A percentile compares a stretch with the other conserved stretches of the same genome.
Evolutionary conservation across 1,284 basidiomycete species (phyloP).

Genomic region (Malassezia nana): DNA sequence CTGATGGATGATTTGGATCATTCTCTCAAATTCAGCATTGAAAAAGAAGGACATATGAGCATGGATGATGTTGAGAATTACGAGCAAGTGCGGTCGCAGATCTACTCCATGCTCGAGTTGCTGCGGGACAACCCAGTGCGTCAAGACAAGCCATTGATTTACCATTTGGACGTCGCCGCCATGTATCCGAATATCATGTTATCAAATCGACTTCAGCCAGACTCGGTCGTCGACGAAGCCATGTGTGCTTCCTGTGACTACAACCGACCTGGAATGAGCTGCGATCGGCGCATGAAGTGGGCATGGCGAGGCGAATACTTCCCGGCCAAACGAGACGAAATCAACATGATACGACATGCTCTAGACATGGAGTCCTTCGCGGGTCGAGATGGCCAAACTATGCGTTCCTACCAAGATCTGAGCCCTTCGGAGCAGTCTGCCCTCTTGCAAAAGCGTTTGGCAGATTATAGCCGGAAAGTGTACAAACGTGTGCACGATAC

Average conservation of each 20-base stretch:
- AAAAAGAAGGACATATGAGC: constrained; percentile 71
- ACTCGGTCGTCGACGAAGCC: constrained; percentile 92
- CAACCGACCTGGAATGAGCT: constrained; percentile 88
- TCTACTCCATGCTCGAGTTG: constrained; percentile 67
- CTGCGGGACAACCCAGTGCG: constrained; percentile 86
- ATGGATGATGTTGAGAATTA: constrained; percentile 88
- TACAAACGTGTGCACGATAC: constrained; percentile 99
- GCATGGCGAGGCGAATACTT: constrained; percentile 99
- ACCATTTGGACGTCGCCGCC: constrained; percentile 96
- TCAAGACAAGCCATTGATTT: constrained; percentile 85
- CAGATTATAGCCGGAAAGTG: constrained; percentile 96
- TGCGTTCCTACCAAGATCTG: constrained; percentile 75
- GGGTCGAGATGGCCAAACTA: constrained; percentile 63
- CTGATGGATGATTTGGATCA: constrained; percentile 88
- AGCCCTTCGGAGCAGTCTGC: constrained; percentile 78
- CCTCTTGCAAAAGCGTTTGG: constrained; percentile 86
- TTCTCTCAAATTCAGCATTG: constrained; percentile 77
- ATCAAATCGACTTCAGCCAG: constrained; percentile 94
- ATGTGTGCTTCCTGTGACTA: constrained; percentile 97
- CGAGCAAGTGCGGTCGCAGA: constrained; percentile 75
- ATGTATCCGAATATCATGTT: constrained; percentile 99
- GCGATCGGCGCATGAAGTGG: constrained; percentile 90
- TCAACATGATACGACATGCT: constrained; percentile 97
- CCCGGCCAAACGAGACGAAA: constrained; percentile 92
- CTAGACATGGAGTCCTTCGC: constrained; percentile 91